A percentile compares a stretch with the other conserved stretches of the same genome.
Evolutionary conservation across 73 alveolate species (phyloP).

Genomic region (Diophrys sp.): DNA sequence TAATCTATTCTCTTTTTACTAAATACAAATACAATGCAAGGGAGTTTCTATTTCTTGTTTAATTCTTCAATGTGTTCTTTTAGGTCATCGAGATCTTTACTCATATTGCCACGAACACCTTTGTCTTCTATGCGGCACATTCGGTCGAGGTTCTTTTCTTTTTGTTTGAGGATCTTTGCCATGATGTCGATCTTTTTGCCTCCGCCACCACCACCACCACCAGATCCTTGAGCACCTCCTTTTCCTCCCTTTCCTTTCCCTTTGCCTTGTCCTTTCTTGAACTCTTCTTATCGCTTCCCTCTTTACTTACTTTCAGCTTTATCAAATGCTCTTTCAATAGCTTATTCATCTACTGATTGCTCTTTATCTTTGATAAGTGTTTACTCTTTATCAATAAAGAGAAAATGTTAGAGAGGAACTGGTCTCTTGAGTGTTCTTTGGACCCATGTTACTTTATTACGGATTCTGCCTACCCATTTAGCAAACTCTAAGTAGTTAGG

Average conservation of each 20-base stretch:
- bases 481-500: slow-evolving; percentile 98
- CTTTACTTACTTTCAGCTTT: slow-evolving; percentile 54
- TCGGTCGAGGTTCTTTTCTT: slow-evolving; percentile 37
- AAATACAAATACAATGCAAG: slow-evolving; percentile 95
- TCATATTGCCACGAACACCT: neutral
- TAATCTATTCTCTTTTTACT: slow-evolving; percentile 80
- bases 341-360: slow-evolving; percentile 42
- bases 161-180: slow-evolving; percentile 15
- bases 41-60: slow-evolving; percentile 73
- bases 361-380: slow-evolving; percentile 73
- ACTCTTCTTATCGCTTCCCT: slow-evolving; percentile 57
- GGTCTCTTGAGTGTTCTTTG: slow-evolving; percentile 91
- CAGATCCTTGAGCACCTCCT: slow-evolving; percentile 34
- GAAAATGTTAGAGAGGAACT: slow-evolving; percentile 90
- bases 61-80: slow-evolving; percentile 48
- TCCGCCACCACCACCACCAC: too few species aligned
- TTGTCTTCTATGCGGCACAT: neutral
- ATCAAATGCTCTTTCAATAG: slow-evolving; percentile 55
- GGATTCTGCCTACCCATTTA: slow-evolving; percentile 97
- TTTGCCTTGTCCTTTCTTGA: slow-evolving; percentile 26
- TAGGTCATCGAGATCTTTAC: slow-evolving; percentile 49
- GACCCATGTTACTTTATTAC: slow-evolving; percentile 83
- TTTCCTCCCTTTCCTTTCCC: slow-evolving; percentile 8
- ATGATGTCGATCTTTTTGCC: slow-evolving; percentile 15
- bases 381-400: slow-evolving; percentile 73